Percentiles rank a stretch among this genome's conserved stretches.
Evolutionary conservation across 1,139 yeast species (phyloP).

Genomic region (Taphrina flavorubra): DNA sequence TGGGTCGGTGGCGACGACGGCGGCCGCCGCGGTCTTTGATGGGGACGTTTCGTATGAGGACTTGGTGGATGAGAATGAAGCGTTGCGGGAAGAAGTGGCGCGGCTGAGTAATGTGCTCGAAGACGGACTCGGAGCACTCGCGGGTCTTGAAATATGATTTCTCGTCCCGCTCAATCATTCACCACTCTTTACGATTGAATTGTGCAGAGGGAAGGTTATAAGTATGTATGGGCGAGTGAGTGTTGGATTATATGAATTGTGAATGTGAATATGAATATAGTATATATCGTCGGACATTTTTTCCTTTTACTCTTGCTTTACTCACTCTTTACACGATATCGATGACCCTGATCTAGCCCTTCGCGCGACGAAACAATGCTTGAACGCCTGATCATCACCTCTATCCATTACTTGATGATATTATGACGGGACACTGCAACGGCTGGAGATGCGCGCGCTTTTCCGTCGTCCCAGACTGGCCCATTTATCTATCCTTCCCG

Average conservation of each 20-base stretch:
- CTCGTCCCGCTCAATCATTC: too few species aligned
- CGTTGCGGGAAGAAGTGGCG: slow-evolving; percentile 22
- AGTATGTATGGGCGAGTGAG: not conserved
- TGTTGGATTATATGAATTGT: not conserved
- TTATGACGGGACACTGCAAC: not conserved
- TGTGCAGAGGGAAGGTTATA: too few species aligned
- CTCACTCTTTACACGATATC: too few species aligned
- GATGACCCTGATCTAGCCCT: too few species aligned
- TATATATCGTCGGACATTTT: too few species aligned
- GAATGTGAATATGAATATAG: not conserved
- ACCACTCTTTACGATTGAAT: too few species aligned
- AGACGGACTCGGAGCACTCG: slow-evolving; percentile 37
- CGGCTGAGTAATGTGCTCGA: slow-evolving; percentile 34
- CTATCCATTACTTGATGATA: not conserved
- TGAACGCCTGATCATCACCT: not conserved
- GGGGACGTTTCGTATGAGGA: slow-evolving; percentile 24
- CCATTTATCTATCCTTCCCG: not conserved
- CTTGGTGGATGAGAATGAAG: slow-evolving; percentile 27
- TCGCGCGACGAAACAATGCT: too few species aligned
- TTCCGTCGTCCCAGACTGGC: slow-evolving; percentile 2
- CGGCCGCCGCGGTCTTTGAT: too few species aligned
- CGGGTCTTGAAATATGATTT: slow-evolving; percentile 15
- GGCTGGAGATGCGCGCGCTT: not conserved
- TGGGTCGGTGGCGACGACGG: too few species aligned
- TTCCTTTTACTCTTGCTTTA: too few species aligned